These are phyloP conservation scores for Scedosporium minutisporum DNA, from an alignment of 2,329 filamentous ascomycete species.

Conservation along the genomic window DNA sequence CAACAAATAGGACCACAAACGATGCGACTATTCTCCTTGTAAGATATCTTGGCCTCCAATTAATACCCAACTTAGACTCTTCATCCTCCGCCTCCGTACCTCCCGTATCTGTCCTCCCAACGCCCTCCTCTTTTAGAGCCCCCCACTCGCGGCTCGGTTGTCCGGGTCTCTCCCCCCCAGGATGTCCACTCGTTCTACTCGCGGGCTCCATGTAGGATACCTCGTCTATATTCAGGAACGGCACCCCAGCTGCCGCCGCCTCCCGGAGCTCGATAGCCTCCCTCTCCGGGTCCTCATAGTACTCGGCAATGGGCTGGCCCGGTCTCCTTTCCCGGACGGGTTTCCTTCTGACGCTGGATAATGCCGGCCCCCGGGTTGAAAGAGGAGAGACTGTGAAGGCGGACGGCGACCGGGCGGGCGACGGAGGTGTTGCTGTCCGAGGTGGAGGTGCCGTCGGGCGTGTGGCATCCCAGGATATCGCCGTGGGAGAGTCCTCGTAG, in stretches of 20 bases:
- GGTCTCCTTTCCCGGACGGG: background rate
- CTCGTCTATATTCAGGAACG: constrained; percentile 1
- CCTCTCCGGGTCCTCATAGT: background rate
- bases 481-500: background rate
- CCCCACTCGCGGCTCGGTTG: background rate
- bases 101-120: background rate
- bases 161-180: background rate
- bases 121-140: background rate
- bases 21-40: constrained; percentile 11
- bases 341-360: background rate
- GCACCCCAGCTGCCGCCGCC: constrained; percentile 5
- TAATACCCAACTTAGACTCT: constrained; percentile 8
- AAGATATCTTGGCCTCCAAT: constrained; percentile 18
- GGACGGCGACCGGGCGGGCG: background rate
- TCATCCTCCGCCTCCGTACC: background rate
- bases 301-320: background rate
- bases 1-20: constrained; percentile 14
- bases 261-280: background rate
- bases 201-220: background rate
- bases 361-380: background rate
- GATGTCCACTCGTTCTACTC: background rate
- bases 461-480: background rate
- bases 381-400: background rate
- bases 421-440: background rate
- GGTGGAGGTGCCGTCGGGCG: background rate